phyloP scores from a whole-genome alignment of 75 land plant genomes.

The Isoetes taiwanensis region DNA sequence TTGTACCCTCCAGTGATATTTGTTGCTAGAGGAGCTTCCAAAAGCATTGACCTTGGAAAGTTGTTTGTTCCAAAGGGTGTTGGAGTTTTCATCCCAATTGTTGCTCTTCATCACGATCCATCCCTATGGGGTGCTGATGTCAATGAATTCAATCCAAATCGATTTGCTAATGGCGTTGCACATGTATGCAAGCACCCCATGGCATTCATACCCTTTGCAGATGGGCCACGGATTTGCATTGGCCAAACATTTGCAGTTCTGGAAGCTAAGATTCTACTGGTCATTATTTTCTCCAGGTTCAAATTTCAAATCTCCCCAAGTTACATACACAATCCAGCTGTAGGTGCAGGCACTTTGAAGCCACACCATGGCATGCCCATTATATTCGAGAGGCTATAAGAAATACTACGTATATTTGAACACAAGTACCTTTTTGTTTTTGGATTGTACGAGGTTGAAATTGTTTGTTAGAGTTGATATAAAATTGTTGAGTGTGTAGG shows the following conservation, averaged over 20 bases:
- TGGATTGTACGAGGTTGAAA: too few species aligned
- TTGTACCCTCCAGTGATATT: constrained; percentile 28
- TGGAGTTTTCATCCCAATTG: background rate
- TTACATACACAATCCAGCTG: constrained; percentile 31
- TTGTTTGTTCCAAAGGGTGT: constrained; percentile 18
- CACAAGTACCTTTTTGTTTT: too few species aligned
- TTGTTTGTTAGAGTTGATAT: too few species aligned
- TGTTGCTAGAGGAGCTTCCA: constrained; percentile 12
- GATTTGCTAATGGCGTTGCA: constrained; percentile 25
- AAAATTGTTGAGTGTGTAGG: too few species aligned
- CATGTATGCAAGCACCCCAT: constrained; percentile 16
- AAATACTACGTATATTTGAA: too few species aligned
- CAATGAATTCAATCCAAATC: constrained; percentile 21
- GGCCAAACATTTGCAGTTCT: background rate
- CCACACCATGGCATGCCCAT: too few species aligned
- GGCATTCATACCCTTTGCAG: constrained; percentile 25
- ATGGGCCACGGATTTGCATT: constrained; percentile 12
- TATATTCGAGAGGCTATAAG: too few species aligned
- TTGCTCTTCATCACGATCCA: constrained; percentile 13
- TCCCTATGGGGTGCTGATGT: constrained; percentile 28
- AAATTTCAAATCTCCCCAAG: constrained; percentile 17
- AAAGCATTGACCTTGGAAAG: constrained; percentile 20
- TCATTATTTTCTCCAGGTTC: constrained; percentile 18
- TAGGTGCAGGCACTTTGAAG: too few species aligned
- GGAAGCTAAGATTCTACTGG: constrained; percentile 7